phyloP scores from a whole-genome alignment of 139 green algal genomes.

The Ettlia oleoabundans region DNA sequence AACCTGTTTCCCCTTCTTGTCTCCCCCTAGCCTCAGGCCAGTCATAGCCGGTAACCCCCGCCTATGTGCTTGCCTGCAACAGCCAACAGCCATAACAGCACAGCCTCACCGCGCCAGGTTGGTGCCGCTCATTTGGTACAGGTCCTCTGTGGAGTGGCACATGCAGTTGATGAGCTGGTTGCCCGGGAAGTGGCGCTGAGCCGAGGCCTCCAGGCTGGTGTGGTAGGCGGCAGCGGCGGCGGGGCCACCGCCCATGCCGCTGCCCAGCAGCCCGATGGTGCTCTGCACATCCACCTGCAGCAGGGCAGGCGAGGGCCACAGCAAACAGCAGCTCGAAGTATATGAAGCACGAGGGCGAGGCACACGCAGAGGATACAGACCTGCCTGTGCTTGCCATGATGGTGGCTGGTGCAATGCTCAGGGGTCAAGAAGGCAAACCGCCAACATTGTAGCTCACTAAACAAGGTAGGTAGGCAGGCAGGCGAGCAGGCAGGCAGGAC shows the following conservation, averaged over 20 bases:
- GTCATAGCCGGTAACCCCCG: too few species aligned
- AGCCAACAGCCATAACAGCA: too few species aligned
- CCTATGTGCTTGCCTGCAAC: background rate
- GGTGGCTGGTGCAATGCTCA: too few species aligned
- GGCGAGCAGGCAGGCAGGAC: background rate
- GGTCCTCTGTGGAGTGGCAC: conserved; percentile 92
- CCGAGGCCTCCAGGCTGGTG: conserved; percentile 75
- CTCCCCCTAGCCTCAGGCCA: too few species aligned
- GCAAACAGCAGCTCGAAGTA: too few species aligned
- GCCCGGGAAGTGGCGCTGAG: conserved; percentile 80
- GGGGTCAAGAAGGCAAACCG: too few species aligned
- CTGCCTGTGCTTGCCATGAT: too few species aligned
- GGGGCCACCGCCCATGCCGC: conserved; percentile 69
- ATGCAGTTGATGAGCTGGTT: conserved; percentile 99
- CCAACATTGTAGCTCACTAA: too few species aligned
- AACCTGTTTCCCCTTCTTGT: too few species aligned
- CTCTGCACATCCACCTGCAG: conserved; percentile 55
- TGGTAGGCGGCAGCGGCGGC: conserved; percentile 65
- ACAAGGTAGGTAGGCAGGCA: too few species aligned
- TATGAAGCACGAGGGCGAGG: background rate
- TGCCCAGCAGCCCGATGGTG: conserved; percentile 60
- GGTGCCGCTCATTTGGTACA: conserved; percentile 74
- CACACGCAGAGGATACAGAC: too few species aligned
- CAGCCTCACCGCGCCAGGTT: conserved; percentile 68
- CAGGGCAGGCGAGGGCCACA: background rate